Evolutionary conservation across 331 rosid genomes (phyloP), one percentile per base, ranked within the genome.

Genomic region (Telfairia occidentalis): DNA sequence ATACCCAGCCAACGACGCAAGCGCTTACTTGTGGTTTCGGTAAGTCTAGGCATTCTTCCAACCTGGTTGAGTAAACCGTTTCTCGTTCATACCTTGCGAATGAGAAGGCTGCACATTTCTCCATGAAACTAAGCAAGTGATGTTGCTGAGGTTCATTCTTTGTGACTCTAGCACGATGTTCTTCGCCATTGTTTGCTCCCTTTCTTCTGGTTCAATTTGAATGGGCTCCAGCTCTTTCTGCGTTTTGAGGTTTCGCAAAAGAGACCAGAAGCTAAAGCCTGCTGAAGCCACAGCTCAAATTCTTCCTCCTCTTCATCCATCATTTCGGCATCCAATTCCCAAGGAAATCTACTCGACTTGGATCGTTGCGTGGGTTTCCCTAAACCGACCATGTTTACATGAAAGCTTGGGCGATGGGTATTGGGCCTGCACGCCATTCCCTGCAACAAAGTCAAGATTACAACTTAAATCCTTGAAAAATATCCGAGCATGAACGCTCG

Each of bases 371-470:
- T 46, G 34, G 79, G 90, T 81, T 87, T 92, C 89, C 90, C 99
- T 80, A 86, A 81, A 46, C 99, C 99, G 61, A 95, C 97, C 99
- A 95, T 92, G 91, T 95, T 95, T 67, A 95, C 97, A 32, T 89
- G 97, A 83, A 95, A 95, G 81, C 97, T 95, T 0, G 99, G 97
- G 24, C 97, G 83, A 73, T 95, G 99, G 15, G 97, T 95, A 79
- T 95, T 95, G 9, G 97, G 97, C 76, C 99, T 90, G 79, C 99
- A 92, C 24, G 97, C 94, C 99, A 95, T 95, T 87, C 96, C 97
- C 99, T 95, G 86, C 73, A 19, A 34, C 26, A 23, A 70, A 73
- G 21, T 35, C 15, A 30, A 26, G 8, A 28, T 26, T 45, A 46
- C 24, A 28, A 45, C 57, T 70, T 28, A 28, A 48, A 48, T 71